These are phyloP conservation scores for Ustilago esculenta DNA, from an alignment of 1,284 basidiomycete species.

Conservation along the genomic window DNA sequence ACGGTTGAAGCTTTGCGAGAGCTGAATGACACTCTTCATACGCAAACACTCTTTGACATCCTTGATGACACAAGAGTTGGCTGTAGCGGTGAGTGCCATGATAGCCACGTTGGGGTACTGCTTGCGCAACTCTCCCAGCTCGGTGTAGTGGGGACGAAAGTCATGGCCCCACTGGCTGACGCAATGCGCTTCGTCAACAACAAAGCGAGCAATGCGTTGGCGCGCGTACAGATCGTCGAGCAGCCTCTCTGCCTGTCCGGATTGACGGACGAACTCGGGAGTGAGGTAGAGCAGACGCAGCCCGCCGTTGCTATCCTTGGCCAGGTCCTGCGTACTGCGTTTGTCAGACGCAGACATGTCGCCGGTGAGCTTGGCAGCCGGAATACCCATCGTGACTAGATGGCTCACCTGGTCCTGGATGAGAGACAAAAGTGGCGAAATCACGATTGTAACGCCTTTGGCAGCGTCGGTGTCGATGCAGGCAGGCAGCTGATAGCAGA, in stretches of 20 bases:
- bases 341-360: conserved; percentile 70
- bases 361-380: conserved; percentile 78
- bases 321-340: conserved; percentile 69
- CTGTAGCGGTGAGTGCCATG: conserved; percentile 96
- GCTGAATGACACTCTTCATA: conserved; percentile 70
- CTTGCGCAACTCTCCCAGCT: conserved; percentile 76
- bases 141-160: conserved; percentile 73
- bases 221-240: conserved; percentile 74
- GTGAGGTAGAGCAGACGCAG: conserved; percentile 85
- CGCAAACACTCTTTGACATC: conserved; percentile 81
- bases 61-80: conserved; percentile 78
- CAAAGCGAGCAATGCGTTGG: conserved; percentile 82
- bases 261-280: conserved; percentile 76
- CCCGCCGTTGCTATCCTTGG: conserved; percentile 68
- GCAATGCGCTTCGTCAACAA: conserved; percentile 96
- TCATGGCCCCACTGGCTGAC: conserved; percentile 84
- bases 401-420: conserved; percentile 89
- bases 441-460: conserved; percentile 84
- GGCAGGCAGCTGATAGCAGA: conserved; percentile 78
- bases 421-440: conserved; percentile 87
- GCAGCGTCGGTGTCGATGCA: conserved; percentile 79
- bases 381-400: conserved; percentile 75
- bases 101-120: conserved; percentile 84
- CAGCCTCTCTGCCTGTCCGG: conserved; percentile 71
- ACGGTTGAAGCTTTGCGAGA: conserved; percentile 87